Conservation (phyloP, 2,329 filamentous ascomycete genomes). For the Trichoderma simmonsii region DNA sequence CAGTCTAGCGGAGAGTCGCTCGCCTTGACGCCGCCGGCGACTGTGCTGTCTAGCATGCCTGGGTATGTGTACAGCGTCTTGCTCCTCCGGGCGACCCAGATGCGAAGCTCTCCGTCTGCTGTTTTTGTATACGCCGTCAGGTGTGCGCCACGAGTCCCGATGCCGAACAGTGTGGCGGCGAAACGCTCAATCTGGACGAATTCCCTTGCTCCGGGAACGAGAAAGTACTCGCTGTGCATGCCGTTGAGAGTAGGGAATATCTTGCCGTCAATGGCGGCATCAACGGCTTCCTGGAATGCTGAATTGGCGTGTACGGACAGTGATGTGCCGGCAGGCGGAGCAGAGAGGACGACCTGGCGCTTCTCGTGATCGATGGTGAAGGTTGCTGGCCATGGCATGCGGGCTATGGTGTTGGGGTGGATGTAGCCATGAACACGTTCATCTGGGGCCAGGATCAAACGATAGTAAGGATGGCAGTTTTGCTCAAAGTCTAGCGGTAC, state of each 20-base stretch:
- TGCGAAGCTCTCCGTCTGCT: constrained; percentile 46
- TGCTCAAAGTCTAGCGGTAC: constrained; percentile 45
- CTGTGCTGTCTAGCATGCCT: constrained; percentile 74
- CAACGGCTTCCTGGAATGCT: constrained; percentile 40
- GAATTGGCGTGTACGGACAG: constrained; percentile 34
- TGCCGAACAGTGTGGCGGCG: constrained; percentile 62
- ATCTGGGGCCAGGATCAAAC: constrained; percentile 45
- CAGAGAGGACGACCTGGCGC: constrained; percentile 33
- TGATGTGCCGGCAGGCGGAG: constrained; percentile 24
- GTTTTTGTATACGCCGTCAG: constrained; percentile 57
- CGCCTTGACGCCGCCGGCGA: constrained; percentile 71
- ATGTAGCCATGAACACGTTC: constrained; percentile 49
- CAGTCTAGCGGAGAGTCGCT: constrained; percentile 64
- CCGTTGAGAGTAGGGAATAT: constrained; percentile 39
- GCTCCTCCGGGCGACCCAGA: constrained; percentile 71
- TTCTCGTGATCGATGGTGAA: constrained; percentile 36
- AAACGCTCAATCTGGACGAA: constrained; percentile 55
- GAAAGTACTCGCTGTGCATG: constrained; percentile 44
- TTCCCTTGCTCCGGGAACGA: constrained; percentile 36
- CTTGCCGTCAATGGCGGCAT: constrained; percentile 35
- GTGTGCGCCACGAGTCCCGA: constrained; percentile 63
- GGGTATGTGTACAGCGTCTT: constrained; percentile 68
- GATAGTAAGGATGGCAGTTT: constrained; percentile 40
- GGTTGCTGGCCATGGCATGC: constrained; percentile 45
- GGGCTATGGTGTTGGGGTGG: constrained; percentile 41